Evolutionary conservation across 306 rosid species (phyloP).

Genomic region (Aeschynomene evenia): DNA sequence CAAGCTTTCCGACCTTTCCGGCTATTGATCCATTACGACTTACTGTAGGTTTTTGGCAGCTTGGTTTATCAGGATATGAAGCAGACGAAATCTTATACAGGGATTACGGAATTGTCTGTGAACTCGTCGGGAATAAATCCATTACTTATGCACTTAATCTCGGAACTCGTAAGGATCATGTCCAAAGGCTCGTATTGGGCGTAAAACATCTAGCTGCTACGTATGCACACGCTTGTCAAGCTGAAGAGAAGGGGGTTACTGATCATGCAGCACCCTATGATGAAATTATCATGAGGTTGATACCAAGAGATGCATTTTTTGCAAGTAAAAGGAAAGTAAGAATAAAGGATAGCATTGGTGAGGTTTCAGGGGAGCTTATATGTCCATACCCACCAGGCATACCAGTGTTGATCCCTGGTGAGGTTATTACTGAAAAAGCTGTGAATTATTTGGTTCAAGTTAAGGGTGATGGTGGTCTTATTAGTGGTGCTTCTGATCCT

Average conservation of each 20-base stretch:
- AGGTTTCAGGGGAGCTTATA: conserved; percentile 77
- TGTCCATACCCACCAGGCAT: conserved; percentile 90
- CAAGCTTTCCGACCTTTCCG: conserved; percentile 47
- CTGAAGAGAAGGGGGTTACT: conserved; percentile 24
- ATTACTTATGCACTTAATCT: conserved; percentile 71
- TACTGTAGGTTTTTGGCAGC: conserved; percentile 71
- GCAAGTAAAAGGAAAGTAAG: conserved; percentile 56
- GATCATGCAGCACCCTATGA: conserved; percentile 47
- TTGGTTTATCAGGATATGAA: conserved; percentile 79
- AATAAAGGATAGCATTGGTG: conserved; percentile 56
- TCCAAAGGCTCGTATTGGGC: conserved; percentile 61
- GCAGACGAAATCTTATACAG: conserved; percentile 62
- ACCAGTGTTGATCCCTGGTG: conserved; percentile 80
- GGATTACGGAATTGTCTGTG: conserved; percentile 66
- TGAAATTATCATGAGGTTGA: conserved; percentile 47
- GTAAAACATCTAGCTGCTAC: conserved; percentile 50
- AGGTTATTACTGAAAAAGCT: conserved; percentile 58
- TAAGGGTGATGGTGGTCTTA: conserved; percentile 55
- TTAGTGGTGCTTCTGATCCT: conserved; percentile 81
- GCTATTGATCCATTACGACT: conserved; percentile 70
- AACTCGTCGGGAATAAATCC: conserved; percentile 69
- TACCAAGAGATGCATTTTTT: conserved; percentile 89
- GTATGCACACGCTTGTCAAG: conserved; percentile 23
- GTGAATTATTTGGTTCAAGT: conserved; percentile 59
- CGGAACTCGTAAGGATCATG: conserved; percentile 67